Base-by-base conservation (phyloP, 2,329 filamentous ascomycete species). In the Helotiales sp. region DNA sequence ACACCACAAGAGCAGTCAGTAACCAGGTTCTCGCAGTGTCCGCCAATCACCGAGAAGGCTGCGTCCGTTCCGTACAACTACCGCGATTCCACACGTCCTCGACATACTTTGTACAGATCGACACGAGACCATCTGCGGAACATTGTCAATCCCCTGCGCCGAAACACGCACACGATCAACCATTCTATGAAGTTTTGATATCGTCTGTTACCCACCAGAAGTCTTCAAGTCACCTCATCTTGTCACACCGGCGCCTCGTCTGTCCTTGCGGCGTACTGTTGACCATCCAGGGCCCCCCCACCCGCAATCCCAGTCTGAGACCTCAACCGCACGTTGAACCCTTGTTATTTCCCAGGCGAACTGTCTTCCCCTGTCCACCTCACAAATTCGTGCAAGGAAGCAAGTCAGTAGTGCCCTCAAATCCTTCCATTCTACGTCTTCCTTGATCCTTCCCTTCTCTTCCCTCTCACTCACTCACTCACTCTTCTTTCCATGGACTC, bases 311-410 rank as follows among this genome's bases (percentile, higher is more conserved):
- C 28, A 55, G 28, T 55, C 50, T 55, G 50, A 55, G 50, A 55
- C 50, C 50, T 55, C 30, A 2, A 55, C 50, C 50, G 30, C 50
- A 55, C 50, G 28, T 55, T 34, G 30, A 55, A 55, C 50, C 50
- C 50, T 55, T 55, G 50, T 55, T 30, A 10, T 28, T 52, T 3
- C 24, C 30, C 50, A 32, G 50, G 30, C 50, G 50, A 55, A 17
- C 49, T 20, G 17, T 26, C 26, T 26, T 54, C 10, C 26, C 50
- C 28, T 34, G 50, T 22, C 28, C 15, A 7, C 50, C 17, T 55
- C 50, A 55, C 50, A 55, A 34, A 55, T 17, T 55, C 50, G 30
- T 30, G 40, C 40, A 43, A 28, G 49, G 6, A 52, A 34, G 28
- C 7, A 55, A 55, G 50, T 55, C 28, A 34, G 50, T 55, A 34